Percentiles rank a stretch among this genome's conserved stretches.
phyloP scores from a whole-genome alignment of 768 basidiomycete genomes.

The Tulasnella sp. region DNA sequence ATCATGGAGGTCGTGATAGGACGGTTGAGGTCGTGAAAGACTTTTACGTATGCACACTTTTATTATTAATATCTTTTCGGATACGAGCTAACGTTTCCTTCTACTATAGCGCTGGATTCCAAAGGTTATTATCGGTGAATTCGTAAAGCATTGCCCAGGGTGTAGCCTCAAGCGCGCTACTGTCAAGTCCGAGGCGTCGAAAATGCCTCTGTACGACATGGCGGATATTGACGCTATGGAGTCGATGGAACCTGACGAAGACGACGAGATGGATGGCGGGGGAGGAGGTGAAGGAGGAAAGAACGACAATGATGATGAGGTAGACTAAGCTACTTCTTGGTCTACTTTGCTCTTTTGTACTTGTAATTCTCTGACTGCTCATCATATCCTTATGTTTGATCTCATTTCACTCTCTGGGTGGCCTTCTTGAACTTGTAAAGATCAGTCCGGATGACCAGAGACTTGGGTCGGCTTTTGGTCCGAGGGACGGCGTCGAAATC shows the following conservation, averaged over 20 bases:
- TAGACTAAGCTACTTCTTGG: too few species aligned
- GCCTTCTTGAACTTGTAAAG: too few species aligned
- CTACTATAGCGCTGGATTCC: slow-evolving; percentile 9
- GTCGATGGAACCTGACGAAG: slow-evolving; percentile 2
- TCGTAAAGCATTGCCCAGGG: slow-evolving; percentile 14
- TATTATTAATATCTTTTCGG: background rate
- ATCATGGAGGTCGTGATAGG: slow-evolving; percentile 14
- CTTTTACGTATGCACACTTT: slow-evolving; percentile 10
- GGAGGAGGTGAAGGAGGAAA: background rate
- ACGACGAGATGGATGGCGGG: slow-evolving; percentile 5
- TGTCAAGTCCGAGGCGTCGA: slow-evolving; percentile 11
- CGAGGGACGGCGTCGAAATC: too few species aligned
- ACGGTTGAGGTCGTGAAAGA: slow-evolving; percentile 14
- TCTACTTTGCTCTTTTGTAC: too few species aligned
- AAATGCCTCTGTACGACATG: slow-evolving; percentile 7
- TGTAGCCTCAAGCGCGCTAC: slow-evolving; percentile 12
- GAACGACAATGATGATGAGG: slow-evolving; percentile 1
- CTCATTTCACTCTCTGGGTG: too few species aligned
- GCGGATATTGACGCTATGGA: slow-evolving; percentile 7
- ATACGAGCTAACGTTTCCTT: background rate
- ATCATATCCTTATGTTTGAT: too few species aligned
- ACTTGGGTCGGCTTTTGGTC: too few species aligned
- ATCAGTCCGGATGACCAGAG: too few species aligned
- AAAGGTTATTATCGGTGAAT: slow-evolving; percentile 15
- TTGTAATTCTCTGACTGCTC: too few species aligned